Evolutionary conservation across 805 yeast genomes (phyloP).

Genomic region (Metschnikowia hibisci): DNA sequence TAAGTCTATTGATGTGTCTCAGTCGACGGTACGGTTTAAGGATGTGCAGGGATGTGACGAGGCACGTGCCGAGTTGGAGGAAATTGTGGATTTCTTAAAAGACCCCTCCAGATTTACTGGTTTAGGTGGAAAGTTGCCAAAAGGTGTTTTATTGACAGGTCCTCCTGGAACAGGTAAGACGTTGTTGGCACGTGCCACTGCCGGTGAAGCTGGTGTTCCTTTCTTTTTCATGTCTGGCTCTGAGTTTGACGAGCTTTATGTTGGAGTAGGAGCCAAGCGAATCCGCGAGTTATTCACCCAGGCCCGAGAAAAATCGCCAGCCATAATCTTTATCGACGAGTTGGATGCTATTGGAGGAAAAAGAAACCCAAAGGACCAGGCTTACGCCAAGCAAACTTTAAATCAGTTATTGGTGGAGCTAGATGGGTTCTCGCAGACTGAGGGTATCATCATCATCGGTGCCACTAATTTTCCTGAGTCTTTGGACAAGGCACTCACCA

Average conservation of each 20-base stretch:
- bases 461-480: constrained; percentile 98
- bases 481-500: constrained; percentile 91
- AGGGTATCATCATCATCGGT: constrained; percentile 93
- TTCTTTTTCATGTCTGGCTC: constrained; percentile 98
- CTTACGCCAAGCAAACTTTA: constrained; percentile 94
- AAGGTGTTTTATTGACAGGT: constrained; percentile 94
- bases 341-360: constrained; percentile 98
- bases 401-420: constrained; percentile 93
- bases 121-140: constrained; percentile 94
- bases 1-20: constrained; percentile 77
- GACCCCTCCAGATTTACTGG: constrained; percentile 97
- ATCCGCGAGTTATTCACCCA: constrained; percentile 90
- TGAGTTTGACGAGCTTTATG: constrained; percentile 96
- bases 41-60: constrained; percentile 99
- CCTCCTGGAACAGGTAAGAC: constrained; percentile 99
- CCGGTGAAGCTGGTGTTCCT: constrained; percentile 99
- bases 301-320: constrained; percentile 94
- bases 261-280: constrained; percentile 98
- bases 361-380: constrained; percentile 96
- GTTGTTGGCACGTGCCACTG: constrained; percentile 92
- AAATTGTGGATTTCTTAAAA: constrained; percentile 93
- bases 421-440: constrained; percentile 90
- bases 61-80: constrained; percentile 95
- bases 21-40: constrained; percentile 79
- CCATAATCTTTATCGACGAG: constrained; percentile 95